Evolutionary conservation across 2,329 filamentous ascomycete species (phyloP).

Genomic region (Alternaria infectoria): DNA sequence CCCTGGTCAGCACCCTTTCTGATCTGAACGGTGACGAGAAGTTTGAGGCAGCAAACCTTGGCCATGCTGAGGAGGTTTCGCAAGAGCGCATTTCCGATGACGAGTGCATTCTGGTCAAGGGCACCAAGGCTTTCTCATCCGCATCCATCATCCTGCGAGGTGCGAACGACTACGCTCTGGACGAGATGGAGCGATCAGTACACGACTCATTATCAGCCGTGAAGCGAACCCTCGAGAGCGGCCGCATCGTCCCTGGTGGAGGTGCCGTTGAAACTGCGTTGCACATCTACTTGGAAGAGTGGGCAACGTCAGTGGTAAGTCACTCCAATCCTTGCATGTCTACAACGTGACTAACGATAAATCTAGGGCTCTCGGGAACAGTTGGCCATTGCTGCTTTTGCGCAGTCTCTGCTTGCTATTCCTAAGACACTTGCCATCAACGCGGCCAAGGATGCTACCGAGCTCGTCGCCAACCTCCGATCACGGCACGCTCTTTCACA

Average conservation of each 20-base stretch:
- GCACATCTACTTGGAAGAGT: constrained; percentile 99
- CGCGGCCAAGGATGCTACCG: constrained; percentile 93
- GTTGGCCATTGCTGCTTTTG: constrained; percentile 96
- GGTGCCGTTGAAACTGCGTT: constrained; percentile 98
- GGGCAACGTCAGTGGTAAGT: constrained; percentile 88
- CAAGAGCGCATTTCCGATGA: constrained; percentile 99
- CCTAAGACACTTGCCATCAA: constrained; percentile 97
- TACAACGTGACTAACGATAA: constrained; percentile 5
- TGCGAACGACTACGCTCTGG: constrained; percentile 92
- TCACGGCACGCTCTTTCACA: constrained; percentile 94
- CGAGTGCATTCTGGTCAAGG: constrained; percentile 96
- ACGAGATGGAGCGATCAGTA: constrained; percentile 98
- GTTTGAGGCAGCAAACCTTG: constrained; percentile 89
- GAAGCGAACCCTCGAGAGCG: constrained; percentile 95
- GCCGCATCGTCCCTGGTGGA: constrained; percentile 93
- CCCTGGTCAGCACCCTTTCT: constrained; percentile 88
- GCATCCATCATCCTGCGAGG: constrained; percentile 96
- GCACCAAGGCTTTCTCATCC: constrained; percentile 90
- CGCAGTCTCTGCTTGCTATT: constrained; percentile 89
- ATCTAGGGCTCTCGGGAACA: constrained; percentile 84
- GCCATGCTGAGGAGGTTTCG: constrained; percentile 92
- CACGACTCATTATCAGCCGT: constrained; percentile 97
- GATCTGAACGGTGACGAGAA: constrained; percentile 97
- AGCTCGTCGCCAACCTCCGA: constrained; percentile 93
- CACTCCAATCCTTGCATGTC: neutral